These are phyloP conservation scores for Nowakowskiella sp. DNA, from an alignment of 192 early-diverging fungal species.

Conservation along the genomic window DNA sequence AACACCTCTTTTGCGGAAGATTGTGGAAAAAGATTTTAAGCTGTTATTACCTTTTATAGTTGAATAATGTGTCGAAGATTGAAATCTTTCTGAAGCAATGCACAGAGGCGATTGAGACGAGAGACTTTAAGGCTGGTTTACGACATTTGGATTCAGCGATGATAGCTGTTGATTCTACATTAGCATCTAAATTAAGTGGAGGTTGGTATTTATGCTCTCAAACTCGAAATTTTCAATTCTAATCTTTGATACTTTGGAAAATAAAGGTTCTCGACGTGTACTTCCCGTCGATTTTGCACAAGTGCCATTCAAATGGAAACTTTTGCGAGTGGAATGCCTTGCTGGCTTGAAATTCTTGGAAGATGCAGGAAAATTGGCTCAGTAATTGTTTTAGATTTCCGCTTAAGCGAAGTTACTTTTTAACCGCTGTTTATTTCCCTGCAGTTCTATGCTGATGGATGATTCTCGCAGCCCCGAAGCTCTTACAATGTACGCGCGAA, in stretches of 20 bases:
- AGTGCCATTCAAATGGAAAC: conserved; percentile 51
- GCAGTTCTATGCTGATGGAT: conserved; percentile 46
- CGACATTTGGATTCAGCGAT: conserved; percentile 33
- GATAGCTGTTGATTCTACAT: conserved; percentile 27
- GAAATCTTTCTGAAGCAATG: conserved; percentile 11
- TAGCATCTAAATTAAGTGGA: conserved; percentile 4
- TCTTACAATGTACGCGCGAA: conserved; percentile 54
- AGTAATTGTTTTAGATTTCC: conserved; percentile 29
- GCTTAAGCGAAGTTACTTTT: conserved; percentile 1
- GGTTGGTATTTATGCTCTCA: conserved; percentile 6
- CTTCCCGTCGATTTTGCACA: too few species aligned
- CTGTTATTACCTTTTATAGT: neutral
- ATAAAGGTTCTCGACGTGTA: too few species aligned
- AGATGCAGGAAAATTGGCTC: conserved; percentile 54
- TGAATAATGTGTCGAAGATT: conserved; percentile 11
- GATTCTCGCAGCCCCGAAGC: conserved; percentile 66
- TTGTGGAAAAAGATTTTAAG: too few species aligned
- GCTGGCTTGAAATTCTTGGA: conserved; percentile 51
- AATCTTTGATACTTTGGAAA: too few species aligned
- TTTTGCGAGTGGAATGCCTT: conserved; percentile 58
- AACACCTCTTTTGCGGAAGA: too few species aligned
- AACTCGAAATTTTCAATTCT: too few species aligned
- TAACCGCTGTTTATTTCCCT: neutral
- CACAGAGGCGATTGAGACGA: neutral
- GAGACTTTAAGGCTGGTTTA: conserved; percentile 15